Evolutionary conservation across 1,284 basidiomycete genomes (phyloP).

Genomic region (Leccinum insigne): DNA sequence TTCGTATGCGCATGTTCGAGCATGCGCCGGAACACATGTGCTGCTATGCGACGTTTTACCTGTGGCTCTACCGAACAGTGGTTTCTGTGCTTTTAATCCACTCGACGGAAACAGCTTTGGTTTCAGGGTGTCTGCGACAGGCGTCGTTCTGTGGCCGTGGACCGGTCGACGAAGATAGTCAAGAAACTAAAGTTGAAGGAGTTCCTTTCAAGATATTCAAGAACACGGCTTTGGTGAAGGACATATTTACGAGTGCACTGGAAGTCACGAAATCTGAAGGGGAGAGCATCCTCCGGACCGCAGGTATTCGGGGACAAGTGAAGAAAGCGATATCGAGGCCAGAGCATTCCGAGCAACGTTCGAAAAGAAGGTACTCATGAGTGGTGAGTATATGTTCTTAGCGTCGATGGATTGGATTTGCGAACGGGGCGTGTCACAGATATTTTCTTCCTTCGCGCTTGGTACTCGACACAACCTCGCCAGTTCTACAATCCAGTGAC

Average conservation of each 20-base stretch:
- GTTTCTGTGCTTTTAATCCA: slow-evolving; percentile 97
- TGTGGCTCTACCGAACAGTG: slow-evolving; percentile 92
- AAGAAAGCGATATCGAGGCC: slow-evolving; percentile 96
- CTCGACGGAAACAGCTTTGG: slow-evolving; percentile 65
- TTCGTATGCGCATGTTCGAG: slow-evolving; percentile 99
- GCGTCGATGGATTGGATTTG: slow-evolving; percentile 3
- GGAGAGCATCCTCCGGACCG: slow-evolving; percentile 82
- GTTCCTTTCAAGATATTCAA: slow-evolving; percentile 97
- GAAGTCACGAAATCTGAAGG: slow-evolving; percentile 99
- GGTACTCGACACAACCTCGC: slow-evolving; percentile 95
- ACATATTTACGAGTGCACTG: slow-evolving; percentile 93
- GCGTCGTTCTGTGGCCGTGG: slow-evolving; percentile 86
- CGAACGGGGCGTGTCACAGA: slow-evolving; percentile 49
- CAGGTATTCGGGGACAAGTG: slow-evolving; percentile 94
- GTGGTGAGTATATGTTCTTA: slow-evolving; percentile 59
- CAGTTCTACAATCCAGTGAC: slow-evolving; percentile 98
- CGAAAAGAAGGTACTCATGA: slow-evolving; percentile 97
- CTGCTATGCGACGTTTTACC: slow-evolving; percentile 98
- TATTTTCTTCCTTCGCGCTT: slow-evolving; percentile 94
- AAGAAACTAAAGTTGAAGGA: slow-evolving; percentile 98
- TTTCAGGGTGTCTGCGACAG: slow-evolving; percentile 93
- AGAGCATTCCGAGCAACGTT: slow-evolving; percentile 96
- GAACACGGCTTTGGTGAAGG: slow-evolving; percentile 98
- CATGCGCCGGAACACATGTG: slow-evolving; percentile 99
- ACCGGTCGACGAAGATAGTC: slow-evolving; percentile 91